Percentiles rank a stretch among this genome's conserved stretches.
Evolutionary conservation across 768 basidiomycete genomes (phyloP).

Genomic region (Tylopilus sp.): DNA sequence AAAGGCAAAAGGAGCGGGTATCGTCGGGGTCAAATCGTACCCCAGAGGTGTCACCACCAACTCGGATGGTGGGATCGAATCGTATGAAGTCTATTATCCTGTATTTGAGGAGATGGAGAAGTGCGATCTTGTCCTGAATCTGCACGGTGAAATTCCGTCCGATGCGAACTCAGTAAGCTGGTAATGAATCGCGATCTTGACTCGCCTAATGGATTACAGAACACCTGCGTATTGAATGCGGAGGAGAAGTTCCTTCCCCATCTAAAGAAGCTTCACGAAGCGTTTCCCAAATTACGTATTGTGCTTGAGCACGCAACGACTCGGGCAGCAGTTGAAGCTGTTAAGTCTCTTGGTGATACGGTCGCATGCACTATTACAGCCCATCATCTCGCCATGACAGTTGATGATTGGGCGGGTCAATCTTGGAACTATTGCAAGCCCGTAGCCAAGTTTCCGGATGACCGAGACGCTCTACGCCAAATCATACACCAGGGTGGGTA

Average conservation of each 20-base stretch:
- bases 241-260: slow-evolving; percentile 89
- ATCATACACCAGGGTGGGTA: slow-evolving; percentile 69
- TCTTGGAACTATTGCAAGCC: slow-evolving; percentile 97
- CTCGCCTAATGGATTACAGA: slow-evolving; percentile 40
- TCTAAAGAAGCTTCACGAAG: slow-evolving; percentile 70
- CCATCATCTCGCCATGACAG: slow-evolving; percentile 90
- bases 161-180: slow-evolving; percentile 53
- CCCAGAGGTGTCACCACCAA: slow-evolving; percentile 97
- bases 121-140: slow-evolving; percentile 89
- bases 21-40: slow-evolving; percentile 92
- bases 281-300: slow-evolving; percentile 88
- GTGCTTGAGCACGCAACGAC: slow-evolving; percentile 98
- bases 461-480: slow-evolving; percentile 76
- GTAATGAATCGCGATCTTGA: background rate
- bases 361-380: slow-evolving; percentile 97
- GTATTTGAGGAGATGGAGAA: slow-evolving; percentile 94
- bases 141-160: slow-evolving; percentile 98
- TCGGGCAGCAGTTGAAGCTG: slow-evolving; percentile 82
- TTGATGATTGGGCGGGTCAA: slow-evolving; percentile 96
- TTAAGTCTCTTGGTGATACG: slow-evolving; percentile 71
- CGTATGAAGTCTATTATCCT: slow-evolving; percentile 89
- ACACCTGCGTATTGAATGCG: slow-evolving; percentile 91
- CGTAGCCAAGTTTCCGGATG: slow-evolving; percentile 93
- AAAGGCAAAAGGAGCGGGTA: slow-evolving; percentile 82
- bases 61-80: slow-evolving; percentile 93